Conservation (phyloP, 2,329 filamentous ascomycete species). For the Capronia coronata region DNA sequence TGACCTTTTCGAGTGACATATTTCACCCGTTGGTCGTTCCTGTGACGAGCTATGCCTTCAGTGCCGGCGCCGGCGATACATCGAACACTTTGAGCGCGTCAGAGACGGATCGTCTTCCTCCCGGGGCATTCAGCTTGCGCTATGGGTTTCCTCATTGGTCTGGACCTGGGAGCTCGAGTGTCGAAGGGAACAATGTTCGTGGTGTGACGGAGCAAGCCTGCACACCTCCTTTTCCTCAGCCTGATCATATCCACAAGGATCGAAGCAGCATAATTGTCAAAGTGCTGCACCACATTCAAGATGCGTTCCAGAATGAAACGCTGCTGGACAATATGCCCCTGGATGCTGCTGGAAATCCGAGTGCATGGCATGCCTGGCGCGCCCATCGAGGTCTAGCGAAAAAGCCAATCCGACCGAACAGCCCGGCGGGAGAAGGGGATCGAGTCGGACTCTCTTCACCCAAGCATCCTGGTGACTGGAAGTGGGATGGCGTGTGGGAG, state of each 20-base stretch:
- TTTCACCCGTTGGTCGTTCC: slow-evolving; percentile 93
- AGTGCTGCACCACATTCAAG: slow-evolving; percentile 67
- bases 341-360: slow-evolving; percentile 77
- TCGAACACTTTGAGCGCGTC: slow-evolving; percentile 70
- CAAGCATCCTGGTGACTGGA: slow-evolving; percentile 72
- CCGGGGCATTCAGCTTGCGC: slow-evolving; percentile 81
- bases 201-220: slow-evolving; percentile 36
- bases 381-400: slow-evolving; percentile 54
- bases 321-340: slow-evolving; percentile 74
- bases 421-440: slow-evolving; percentile 16
- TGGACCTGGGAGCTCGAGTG: slow-evolving; percentile 36
- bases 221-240: neutral
- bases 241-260: neutral
- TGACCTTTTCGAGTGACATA: slow-evolving; percentile 86
- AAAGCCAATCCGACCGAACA: slow-evolving; percentile 4
- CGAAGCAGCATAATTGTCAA: slow-evolving; percentile 10
- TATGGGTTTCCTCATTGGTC: slow-evolving; percentile 93
- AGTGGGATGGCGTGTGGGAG: slow-evolving; percentile 97
- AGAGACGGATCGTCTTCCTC: slow-evolving; percentile 74
- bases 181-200: neutral
- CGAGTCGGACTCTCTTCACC: slow-evolving; percentile 20
- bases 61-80: slow-evolving; percentile 50
- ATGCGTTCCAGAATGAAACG: slow-evolving; percentile 69
- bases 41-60: slow-evolving; percentile 89
- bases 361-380: slow-evolving; percentile 91